Base-by-base conservation (phyloP, 1,139 yeast genomes). In the Yamadazyma diospyri region DNA sequence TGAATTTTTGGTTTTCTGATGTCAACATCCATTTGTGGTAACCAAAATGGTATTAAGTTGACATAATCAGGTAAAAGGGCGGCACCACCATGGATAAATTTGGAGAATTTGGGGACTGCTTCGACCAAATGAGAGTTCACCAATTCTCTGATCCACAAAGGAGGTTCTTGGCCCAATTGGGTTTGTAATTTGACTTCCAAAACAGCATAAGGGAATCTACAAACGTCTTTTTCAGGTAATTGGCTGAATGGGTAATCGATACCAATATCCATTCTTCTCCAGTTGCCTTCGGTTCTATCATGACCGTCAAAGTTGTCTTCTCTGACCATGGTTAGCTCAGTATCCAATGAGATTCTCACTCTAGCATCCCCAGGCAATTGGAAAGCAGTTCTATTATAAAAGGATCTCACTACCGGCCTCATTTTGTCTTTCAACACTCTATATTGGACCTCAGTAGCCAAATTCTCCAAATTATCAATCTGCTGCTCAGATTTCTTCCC, bases 351-450 rank as follows among this genome's bases (percentile, higher is more conserved):
- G 45, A 94, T 92, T 70, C 98, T 88, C 30, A 92, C 98, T 55
- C 98, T 78, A 4, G 98, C 98, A 60, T 92, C 98, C 40, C 98
- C 98, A 3, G 98, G 98, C 38, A 92, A 76, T 64, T 92, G 98
- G 76, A 92, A 92, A 6, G 98, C 98, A 27, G 98, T 92, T 71
- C 98, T 83, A 61, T 89, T 88, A 64, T 92, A 92, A 60, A 92
- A 92, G 1, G 97, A 86, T 60, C 98, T 78, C 66, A 87, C 83
- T 25, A 89, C 97, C 1, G 98, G 98, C 53, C 97, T 77, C 56
- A 85, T 71, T 58, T 81, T 81, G 55, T 83, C 81, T 53, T 84
- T 85, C 47, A 92, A 63, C 39, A 87, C 81, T 30, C 95, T 74
- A 60, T 89, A 92, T 63, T 92, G 98, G 27, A 85, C 85, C 59